Conservation (phyloP, 768 basidiomycete genomes). For the Pleurotus sapidus region DNA sequence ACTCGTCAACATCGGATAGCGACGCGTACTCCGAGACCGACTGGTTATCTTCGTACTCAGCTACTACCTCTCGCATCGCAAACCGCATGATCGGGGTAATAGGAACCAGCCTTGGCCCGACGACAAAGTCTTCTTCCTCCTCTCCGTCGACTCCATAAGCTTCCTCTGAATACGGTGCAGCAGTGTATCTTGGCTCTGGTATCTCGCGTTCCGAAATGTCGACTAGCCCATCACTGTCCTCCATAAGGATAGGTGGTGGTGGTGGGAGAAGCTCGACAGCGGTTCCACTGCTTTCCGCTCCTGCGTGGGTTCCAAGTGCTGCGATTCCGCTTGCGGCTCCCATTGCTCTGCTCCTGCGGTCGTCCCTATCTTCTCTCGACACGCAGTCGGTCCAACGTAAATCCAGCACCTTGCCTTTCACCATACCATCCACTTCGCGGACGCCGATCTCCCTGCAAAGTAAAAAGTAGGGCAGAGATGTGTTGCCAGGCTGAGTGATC, state of each 20-base stretch:
- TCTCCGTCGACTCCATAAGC: constrained; percentile 42
- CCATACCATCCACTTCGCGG: constrained; percentile 81
- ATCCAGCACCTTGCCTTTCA: constrained; percentile 72
- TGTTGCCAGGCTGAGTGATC: constrained; percentile 60
- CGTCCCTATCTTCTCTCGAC: constrained; percentile 46
- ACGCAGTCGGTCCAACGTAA: constrained; percentile 75
- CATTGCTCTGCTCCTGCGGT: constrained; percentile 10
- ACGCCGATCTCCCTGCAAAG: constrained; percentile 84
- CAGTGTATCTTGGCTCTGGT: constrained; percentile 14
- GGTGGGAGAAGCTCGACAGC: constrained; percentile 9
- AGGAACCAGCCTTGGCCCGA: constrained; percentile 76
- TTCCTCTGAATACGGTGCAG: not conserved
- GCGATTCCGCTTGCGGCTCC: constrained; percentile 17
- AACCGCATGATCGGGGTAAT: constrained; percentile 79
- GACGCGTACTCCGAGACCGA: constrained; percentile 80
- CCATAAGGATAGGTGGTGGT: not conserved
- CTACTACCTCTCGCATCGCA: constrained; percentile 82
- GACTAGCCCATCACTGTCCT: constrained; percentile 12
- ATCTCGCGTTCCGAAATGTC: constrained; percentile 38
- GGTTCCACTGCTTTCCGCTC: constrained; percentile 13
- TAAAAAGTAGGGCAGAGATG: constrained; percentile 74
- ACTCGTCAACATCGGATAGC: constrained; percentile 75
- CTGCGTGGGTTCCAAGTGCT: constrained; percentile 10
- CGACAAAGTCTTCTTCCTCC: constrained; percentile 53
- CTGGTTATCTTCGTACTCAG: constrained; percentile 76